Base-by-base conservation (phyloP, 2,329 filamentous ascomycete species). In the Botryotinia globosa region DNA sequence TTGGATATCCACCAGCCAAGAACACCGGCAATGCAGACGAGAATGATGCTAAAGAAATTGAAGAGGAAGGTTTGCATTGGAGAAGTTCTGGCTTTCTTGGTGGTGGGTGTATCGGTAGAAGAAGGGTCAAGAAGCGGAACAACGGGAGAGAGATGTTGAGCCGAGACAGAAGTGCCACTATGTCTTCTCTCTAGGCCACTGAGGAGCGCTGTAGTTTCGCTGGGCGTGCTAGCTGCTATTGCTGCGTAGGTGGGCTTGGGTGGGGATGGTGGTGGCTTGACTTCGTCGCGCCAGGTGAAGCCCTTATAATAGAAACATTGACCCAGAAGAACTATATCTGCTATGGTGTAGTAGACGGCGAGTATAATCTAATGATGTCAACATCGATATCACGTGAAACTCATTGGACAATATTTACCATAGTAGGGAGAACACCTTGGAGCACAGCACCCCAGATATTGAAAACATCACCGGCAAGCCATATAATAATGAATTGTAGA, bases 281-380 rank as follows among this genome's bases (percentile, higher is more conserved):
- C 82, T 72, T 88, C 84, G 75, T 91, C 89, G 69, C 82, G 84
- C 85, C 87, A 88, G 2, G 88, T 90, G 77, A 97, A 96, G 5
- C 94, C 94, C 69, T 93, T 90, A 82, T 99, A 99, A 84, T 97
- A 98, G 84, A 98, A 97, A 82, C 93, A 97, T 83, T 99, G 96
- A 0, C 85, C 87, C 0, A 98, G 85, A 1, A 99, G 86, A 2
- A 98, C 94, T 59, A 98, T 88, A 80, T 98, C 95, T 74, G 94
- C 94, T 54, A 97, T 87, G 25, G 94, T 97, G 81, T 98, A 97
- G 82, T 97, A 97, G 25, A 97, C 88, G 20, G 94, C 94, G n/a
- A 98, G 85, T 70, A 97, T 97, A 75, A 93, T 91, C 89, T 90
- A 39, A 10, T 18, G 29, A 22, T 69, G 58, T 74, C 69, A 74